Evolutionary conservation across 2,329 filamentous ascomycete genomes (phyloP).

Genomic region (Venturia asperata): DNA sequence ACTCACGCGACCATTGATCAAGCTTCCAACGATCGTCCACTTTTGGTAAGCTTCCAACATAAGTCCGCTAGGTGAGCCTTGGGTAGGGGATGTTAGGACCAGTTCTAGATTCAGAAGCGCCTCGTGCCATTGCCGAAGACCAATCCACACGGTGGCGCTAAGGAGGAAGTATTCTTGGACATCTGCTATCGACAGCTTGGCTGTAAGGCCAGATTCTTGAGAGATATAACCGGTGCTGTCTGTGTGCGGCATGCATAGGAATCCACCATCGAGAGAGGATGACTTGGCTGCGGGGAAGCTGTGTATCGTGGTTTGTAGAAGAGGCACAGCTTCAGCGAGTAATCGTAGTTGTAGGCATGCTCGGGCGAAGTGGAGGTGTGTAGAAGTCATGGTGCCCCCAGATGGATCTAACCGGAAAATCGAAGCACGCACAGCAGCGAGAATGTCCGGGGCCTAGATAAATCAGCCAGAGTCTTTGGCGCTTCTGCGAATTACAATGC

Average conservation of each 20-base stretch:
- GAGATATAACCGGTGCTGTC: slow-evolving; percentile 54
- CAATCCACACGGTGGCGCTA: slow-evolving; percentile 43
- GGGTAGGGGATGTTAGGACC: slow-evolving; percentile 58
- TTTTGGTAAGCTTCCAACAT: slow-evolving; percentile 91
- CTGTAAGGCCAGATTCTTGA: slow-evolving; percentile 50
- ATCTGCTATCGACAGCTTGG: slow-evolving; percentile 43
- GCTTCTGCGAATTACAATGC: background rate
- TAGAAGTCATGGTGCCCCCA: slow-evolving; percentile 58
- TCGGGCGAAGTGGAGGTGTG: slow-evolving; percentile 52
- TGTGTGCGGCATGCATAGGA: slow-evolving; percentile 36
- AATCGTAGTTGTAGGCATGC: slow-evolving; percentile 49
- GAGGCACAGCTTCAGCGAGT: slow-evolving; percentile 49
- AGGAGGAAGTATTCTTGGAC: slow-evolving; percentile 51
- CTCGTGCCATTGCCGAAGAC: slow-evolving; percentile 35
- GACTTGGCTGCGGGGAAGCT: slow-evolving; percentile 48
- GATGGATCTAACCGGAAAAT: slow-evolving; percentile 61
- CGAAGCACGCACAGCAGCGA: slow-evolving; percentile 42
- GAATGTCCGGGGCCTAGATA: slow-evolving; percentile 20
- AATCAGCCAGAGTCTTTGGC: background rate
- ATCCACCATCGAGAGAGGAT: slow-evolving; percentile 32
- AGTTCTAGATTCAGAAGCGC: slow-evolving; percentile 43
- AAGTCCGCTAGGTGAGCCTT: slow-evolving; percentile 60
- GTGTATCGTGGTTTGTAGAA: slow-evolving; percentile 59
- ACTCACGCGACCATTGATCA: slow-evolving; percentile 58
- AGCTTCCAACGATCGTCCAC: slow-evolving; percentile 70